phyloP scores from a whole-genome alignment of 306 rosid genomes.

The Erythrophleum fordii region DNA sequence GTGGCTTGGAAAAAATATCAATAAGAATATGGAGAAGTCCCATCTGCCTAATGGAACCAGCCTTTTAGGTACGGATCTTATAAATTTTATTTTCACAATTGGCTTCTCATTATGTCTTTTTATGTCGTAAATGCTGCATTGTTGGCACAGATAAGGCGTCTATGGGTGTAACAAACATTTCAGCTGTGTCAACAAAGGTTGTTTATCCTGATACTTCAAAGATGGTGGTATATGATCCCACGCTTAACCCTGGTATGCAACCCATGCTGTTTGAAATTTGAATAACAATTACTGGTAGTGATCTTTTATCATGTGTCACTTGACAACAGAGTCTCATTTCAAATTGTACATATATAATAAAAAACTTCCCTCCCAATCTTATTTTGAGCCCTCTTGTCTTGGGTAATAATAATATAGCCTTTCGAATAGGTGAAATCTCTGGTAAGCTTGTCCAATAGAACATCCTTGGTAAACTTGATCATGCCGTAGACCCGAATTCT shows the following conservation, averaged over 20 bases:
- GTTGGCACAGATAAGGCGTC: constrained; percentile 61
- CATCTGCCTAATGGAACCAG: constrained; percentile 54
- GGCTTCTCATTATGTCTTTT: constrained; percentile 33
- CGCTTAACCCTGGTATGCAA: constrained; percentile 71
- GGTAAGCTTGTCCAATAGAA: background rate
- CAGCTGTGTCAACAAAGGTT: constrained; percentile 57
- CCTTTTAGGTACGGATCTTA: constrained; percentile 56
- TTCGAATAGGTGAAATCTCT: background rate
- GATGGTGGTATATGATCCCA: constrained; percentile 88
- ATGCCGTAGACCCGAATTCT: background rate
- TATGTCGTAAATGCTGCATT: constrained; percentile 33
- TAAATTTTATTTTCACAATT: constrained; percentile 22
- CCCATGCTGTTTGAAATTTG: constrained; percentile 15
- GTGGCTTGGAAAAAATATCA: constrained; percentile 84
- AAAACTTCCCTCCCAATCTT: background rate
- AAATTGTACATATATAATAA: background rate
- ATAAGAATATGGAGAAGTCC: constrained; percentile 61
- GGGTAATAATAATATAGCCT: background rate
- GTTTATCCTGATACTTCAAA: constrained; percentile 84
- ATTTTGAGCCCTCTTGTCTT: too few relatives aligned
- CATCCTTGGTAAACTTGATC: background rate
- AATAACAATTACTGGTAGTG: constrained; percentile 8
- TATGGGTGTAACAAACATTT: constrained; percentile 40
- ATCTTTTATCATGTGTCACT: background rate
- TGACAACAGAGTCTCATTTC: constrained; percentile 19